Base-by-base conservation (phyloP, 805 yeast genomes). In the Ogataea sp. region DNA sequence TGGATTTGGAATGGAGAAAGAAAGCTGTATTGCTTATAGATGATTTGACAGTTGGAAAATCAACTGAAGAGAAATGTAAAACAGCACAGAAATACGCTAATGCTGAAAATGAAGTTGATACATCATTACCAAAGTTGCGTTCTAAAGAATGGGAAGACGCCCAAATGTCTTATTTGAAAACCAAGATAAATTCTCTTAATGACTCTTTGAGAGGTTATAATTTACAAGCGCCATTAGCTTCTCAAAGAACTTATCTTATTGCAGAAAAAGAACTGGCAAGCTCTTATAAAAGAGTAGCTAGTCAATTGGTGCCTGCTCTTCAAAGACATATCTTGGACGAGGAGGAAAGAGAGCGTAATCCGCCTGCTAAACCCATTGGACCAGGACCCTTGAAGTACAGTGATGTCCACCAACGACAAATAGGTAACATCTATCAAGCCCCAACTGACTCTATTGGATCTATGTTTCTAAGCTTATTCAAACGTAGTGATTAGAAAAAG, bases 181-280 rank as follows among this genome's bases (percentile, higher is more conserved):
- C 59, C 2, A 58, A 64, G 34, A 46, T 79, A 3, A 50, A 51
- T 3, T 43, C 58, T 7, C 48, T 77, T 34, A 79, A 79, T 49
- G 71, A 65, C 43, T 60, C 62, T 2, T 62, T 78, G 10, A 56
- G 84, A 13, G 72, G 79, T 0, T 79, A 78, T 48, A 79, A 79
- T 46, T 47, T 79, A 14, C 83, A 78, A 46, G 83, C 85, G 0
- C 85, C 85, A 0, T 45, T 70, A 36, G 60, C 79, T 0, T 75
- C 83, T 0, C 77, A 80, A 37, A 71, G 69, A 42, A 57, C 75
- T n/a, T 79, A 79, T 45, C 50, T 79, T 13, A 9, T 56, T 1
- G 44, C 57, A 2, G 73, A 68, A 5, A 59, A 54, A 15, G 84
- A 78, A 50, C 47, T 75, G 14, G 52, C 53, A 11, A 42, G 51